Evolutionary conservation across 2,329 filamentous ascomycete species (phyloP).

Genomic region (Botrytis galanthina): DNA sequence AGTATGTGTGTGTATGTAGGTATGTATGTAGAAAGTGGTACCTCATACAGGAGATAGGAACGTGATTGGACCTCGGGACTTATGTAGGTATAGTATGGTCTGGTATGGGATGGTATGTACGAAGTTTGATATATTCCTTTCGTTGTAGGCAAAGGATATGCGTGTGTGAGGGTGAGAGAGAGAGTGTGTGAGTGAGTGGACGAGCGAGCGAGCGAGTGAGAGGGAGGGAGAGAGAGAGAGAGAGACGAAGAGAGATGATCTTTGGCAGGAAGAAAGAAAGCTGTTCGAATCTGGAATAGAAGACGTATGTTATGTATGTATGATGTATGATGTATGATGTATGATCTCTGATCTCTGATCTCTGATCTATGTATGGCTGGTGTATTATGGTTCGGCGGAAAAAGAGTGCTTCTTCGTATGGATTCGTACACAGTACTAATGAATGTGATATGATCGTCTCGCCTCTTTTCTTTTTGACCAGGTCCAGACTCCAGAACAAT

Average conservation of each 20-base stretch:
- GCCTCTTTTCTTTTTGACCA: neutral
- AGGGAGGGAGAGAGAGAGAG: neutral
- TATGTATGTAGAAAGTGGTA: neutral
- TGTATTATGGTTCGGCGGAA: neutral
- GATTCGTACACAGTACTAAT: neutral
- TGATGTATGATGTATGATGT: neutral
- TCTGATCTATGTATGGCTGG: neutral
- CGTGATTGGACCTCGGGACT: neutral
- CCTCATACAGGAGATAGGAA: neutral
- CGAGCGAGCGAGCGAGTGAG: no score
- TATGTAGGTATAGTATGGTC: neutral
- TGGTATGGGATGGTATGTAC: neutral
- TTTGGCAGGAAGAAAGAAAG: neutral
- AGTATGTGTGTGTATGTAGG: neutral
- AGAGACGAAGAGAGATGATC: neutral
- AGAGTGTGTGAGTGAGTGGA: neutral
- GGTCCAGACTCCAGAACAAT: slow-evolving; percentile 8
- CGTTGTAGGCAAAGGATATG: neutral
- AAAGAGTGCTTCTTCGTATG: neutral
- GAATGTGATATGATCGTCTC: neutral
- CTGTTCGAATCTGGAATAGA: neutral
- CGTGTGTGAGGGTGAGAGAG: no score
- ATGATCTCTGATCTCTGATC: neutral
- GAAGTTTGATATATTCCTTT: slow-evolving; percentile 2
- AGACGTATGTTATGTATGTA: neutral